phyloP scores from a whole-genome alignment of 805 yeast species.

The Zygoascus flipseniorum region DNA sequence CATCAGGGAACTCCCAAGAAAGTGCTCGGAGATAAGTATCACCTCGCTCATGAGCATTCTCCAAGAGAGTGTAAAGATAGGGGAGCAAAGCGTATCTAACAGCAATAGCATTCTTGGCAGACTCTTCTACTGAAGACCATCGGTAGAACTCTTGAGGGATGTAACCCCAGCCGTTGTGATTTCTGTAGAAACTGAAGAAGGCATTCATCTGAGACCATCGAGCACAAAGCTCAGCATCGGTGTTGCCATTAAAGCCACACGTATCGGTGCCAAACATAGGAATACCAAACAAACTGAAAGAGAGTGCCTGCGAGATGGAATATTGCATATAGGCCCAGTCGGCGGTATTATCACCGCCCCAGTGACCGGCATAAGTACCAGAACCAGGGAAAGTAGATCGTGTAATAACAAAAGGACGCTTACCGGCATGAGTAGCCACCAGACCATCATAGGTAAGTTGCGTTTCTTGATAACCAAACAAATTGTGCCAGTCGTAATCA shows the following conservation, averaged over 20 bases:
- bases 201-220: constrained; percentile 31
- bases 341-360: constrained; percentile 95
- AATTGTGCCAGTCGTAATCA: constrained; percentile 80
- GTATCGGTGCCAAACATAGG: constrained; percentile 94
- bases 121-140: constrained; percentile 26
- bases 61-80: constrained; percentile 68
- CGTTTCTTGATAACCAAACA: constrained; percentile 65
- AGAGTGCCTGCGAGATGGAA: constrained; percentile 70
- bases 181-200: constrained; percentile 31
- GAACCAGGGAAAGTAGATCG: constrained; percentile 84
- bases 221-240: constrained; percentile 54
- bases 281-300: constrained; percentile 71
- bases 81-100: constrained; percentile 75
- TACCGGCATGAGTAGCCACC: constrained; percentile 35
- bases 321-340: constrained; percentile 67
- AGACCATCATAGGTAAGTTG: constrained; percentile 37
- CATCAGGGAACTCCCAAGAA: constrained; percentile 25
- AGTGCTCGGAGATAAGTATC: constrained; percentile 49
- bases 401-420: constrained; percentile 79
- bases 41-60: constrained; percentile 51
- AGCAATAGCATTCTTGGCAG: constrained; percentile 49
- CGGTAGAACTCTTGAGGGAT: constrained; percentile 28
- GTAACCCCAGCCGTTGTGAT: constrained; percentile 26
- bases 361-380: constrained; percentile 80
- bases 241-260: constrained; percentile 90